Conservation (phyloP, 2,329 filamentous ascomycete genomes). For the Trichoderma sp. region DNA sequence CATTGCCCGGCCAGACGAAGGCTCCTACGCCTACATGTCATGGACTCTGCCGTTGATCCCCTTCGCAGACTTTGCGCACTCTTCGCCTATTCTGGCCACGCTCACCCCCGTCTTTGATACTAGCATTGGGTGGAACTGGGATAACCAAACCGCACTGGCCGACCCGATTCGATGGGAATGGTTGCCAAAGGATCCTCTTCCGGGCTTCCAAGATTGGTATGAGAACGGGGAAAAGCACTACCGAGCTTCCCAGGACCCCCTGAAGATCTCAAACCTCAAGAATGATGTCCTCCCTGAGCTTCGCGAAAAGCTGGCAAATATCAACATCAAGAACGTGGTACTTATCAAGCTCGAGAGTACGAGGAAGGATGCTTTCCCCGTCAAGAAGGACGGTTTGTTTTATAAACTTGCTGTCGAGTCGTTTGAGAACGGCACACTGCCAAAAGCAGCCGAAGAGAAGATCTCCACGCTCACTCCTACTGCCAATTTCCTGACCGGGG, state of each 20-base stretch:
- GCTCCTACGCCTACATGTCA: conserved; percentile 38
- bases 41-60: conserved; percentile 39
- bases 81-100: conserved; percentile 33
- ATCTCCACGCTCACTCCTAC: conserved; percentile 35
- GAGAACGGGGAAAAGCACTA: conserved; percentile 35
- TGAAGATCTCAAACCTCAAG: conserved; percentile 44
- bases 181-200: conserved; percentile 32
- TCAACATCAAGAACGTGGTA: conserved; percentile 45
- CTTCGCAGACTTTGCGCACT: conserved; percentile 37
- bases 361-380: conserved; percentile 46
- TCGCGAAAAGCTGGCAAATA: conserved; percentile 31
- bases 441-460: conserved; percentile 35
- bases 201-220: conserved; percentile 37
- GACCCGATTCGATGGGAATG: conserved; percentile 32
- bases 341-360: conserved; percentile 47
- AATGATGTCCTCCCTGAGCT: conserved; percentile 36
- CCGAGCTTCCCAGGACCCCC: conserved; percentile 39
- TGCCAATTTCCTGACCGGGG: conserved; percentile 39
- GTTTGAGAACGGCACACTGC: conserved; percentile 37
- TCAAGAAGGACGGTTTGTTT: conserved; percentile 44
- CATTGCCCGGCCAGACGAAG: conserved; percentile 33
- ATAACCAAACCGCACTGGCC: conserved; percentile 35
- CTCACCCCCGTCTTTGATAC: conserved; percentile 31
- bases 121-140: conserved; percentile 34
- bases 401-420: conserved; percentile 39